Evolutionary conservation across 768 basidiomycete genomes (phyloP).

Genomic region (Mycena filopes): DNA sequence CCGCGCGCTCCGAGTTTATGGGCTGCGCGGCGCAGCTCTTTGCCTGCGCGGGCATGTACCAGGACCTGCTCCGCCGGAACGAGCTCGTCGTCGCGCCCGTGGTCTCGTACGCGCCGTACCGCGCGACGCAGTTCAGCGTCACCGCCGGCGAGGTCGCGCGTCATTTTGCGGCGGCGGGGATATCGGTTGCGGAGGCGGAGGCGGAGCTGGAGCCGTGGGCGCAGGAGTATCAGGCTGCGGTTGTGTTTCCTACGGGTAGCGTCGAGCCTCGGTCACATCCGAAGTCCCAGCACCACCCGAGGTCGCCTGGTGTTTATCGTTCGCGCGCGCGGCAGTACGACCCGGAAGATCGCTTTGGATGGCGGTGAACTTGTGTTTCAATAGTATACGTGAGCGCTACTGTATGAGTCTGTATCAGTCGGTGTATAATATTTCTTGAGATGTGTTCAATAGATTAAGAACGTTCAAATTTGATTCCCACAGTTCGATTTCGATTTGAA

Average conservation of each 20-base stretch:
- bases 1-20: constrained; percentile 53
- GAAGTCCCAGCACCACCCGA: background rate
- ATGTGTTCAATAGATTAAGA: no score
- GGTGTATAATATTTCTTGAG: no score
- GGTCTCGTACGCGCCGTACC: constrained; percentile 43
- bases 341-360: constrained; percentile 22
- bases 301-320: constrained; percentile 7
- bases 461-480: no score
- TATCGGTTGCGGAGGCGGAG: constrained; percentile 48
- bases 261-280: constrained; percentile 1
- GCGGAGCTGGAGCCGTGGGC: constrained; percentile 53
- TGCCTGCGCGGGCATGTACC: constrained; percentile 52
- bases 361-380: constrained; percentile 14
- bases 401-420: no score
- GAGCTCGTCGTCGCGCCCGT: constrained; percentile 47
- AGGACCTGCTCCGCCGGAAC: constrained; percentile 47
- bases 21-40: constrained; percentile 51
- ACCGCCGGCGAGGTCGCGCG: constrained; percentile 47
- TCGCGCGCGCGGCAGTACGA: constrained; percentile 16
- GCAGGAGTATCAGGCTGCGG: constrained; percentile 42
- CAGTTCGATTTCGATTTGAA: no score
- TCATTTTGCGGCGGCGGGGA: constrained; percentile 55
- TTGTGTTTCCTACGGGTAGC: constrained; percentile 22
- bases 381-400: no score
- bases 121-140: constrained; percentile 41